phyloP scores from a whole-genome alignment of 768 basidiomycete species.

The Austroboletus eburneus region DNA sequence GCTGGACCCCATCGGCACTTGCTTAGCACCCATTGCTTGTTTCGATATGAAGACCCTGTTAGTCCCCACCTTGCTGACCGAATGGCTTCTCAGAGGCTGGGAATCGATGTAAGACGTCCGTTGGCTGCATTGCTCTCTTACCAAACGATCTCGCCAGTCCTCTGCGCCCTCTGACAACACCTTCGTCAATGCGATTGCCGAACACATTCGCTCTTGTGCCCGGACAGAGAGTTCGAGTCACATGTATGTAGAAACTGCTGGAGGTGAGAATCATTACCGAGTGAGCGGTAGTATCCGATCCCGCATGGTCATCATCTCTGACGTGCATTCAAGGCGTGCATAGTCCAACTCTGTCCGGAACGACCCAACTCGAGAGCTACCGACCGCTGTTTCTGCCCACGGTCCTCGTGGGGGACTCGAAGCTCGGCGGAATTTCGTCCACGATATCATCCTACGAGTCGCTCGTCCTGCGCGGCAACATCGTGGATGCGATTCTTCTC shows the following conservation, averaged over 20 bases:
- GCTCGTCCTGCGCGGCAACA: conserved; percentile 84
- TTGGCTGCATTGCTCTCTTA: conserved; percentile 1
- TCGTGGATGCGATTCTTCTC: conserved; percentile 76
- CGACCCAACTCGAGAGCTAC: conserved; percentile 81
- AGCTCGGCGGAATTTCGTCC: conserved; percentile 89
- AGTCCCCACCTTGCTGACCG: conserved; percentile 88
- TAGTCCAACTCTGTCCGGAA: conserved; percentile 80
- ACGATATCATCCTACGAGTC: conserved; percentile 94
- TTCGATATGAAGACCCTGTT: conserved; percentile 82
- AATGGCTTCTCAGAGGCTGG: conserved; percentile 36
- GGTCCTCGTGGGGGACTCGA: conserved; percentile 81
- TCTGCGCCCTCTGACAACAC: conserved; percentile 56
- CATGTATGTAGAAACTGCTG: conserved; percentile 92
- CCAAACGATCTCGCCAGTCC: conserved; percentile 17
- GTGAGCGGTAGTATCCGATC: conserved; percentile 7
- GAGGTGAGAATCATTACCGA: conserved; percentile 59
- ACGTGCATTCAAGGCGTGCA: conserved; percentile 65
- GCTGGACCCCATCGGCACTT: conserved; percentile 36
- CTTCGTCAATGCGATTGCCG: conserved; percentile 60
- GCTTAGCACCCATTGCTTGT: conserved; percentile 69
- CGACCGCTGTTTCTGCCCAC: conserved; percentile 85
- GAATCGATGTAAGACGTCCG: conserved; percentile 24
- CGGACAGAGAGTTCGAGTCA: conserved; percentile 35
- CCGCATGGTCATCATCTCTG: background rate
- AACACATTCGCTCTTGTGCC: conserved; percentile 57